phyloP scores from a whole-genome alignment of 139 green algal genomes.

The Limnomonas spitsbergensis region DNA sequence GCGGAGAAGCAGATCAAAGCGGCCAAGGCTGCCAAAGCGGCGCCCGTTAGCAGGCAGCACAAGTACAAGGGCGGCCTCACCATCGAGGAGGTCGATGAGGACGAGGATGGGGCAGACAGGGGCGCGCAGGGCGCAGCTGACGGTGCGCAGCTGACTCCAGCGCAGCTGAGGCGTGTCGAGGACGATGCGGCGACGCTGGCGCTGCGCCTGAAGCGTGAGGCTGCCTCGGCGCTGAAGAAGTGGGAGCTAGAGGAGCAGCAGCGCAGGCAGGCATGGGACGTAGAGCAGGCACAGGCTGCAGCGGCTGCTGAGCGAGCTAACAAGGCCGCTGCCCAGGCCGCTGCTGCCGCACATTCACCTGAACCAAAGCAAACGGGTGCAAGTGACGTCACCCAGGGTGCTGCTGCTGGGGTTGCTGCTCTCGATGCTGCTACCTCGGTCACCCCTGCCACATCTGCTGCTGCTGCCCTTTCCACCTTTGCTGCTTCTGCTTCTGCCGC shows the following conservation, averaged over 20 bases:
- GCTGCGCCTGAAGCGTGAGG: background rate
- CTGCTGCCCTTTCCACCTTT: background rate
- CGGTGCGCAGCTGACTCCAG: background rate
- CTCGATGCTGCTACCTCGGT: background rate
- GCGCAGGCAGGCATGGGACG: background rate
- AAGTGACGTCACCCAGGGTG: background rate
- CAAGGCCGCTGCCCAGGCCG: no score
- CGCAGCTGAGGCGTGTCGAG: slow-evolving; percentile 9
- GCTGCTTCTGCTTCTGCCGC: background rate
- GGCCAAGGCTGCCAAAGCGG: background rate
- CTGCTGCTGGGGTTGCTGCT: background rate
- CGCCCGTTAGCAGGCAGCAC: background rate
- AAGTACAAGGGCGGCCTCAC: slow-evolving; percentile 26
- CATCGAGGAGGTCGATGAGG: slow-evolving; percentile 29
- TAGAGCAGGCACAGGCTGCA: background rate
- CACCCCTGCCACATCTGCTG: background rate
- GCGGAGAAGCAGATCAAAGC: slow-evolving; percentile 10
- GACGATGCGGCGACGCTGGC: background rate
- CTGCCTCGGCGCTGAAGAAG: background rate
- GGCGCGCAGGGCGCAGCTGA: background rate
- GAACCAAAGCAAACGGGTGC: no score
- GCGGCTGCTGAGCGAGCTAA: background rate
- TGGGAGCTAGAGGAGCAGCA: slow-evolving; percentile 8
- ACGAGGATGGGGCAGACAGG: slow-evolving; percentile 20
- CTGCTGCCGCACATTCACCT: no score